A percentile compares a stretch with the other conserved stretches of the same genome.
These are phyloP conservation scores for Steccherinum ochraceum DNA, from an alignment of 768 basidiomycete species.

Conservation along the genomic window DNA sequence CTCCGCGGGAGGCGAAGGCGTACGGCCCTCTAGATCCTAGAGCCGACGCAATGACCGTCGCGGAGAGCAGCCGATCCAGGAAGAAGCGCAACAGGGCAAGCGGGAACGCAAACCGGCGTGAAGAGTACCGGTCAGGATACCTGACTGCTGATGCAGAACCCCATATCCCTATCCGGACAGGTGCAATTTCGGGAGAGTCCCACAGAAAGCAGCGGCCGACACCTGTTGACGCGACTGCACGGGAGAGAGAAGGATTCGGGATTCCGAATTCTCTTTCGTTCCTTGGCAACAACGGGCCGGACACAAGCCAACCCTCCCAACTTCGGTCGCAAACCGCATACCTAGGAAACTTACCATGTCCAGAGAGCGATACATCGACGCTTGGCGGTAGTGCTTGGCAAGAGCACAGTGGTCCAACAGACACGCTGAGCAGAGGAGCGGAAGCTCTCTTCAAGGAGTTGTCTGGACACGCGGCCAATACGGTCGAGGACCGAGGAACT, in stretches of 20 bases:
- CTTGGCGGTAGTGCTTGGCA: slow-evolving; percentile 34
- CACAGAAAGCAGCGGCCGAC: background rate
- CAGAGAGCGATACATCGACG: slow-evolving; percentile 43
- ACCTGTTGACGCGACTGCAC: slow-evolving; percentile 7
- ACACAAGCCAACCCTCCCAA: slow-evolving; percentile 4
- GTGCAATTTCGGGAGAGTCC: background rate
- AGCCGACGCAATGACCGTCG: background rate
- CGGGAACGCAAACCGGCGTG: too few relatives aligned
- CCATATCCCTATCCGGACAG: background rate
- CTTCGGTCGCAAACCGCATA: background rate
- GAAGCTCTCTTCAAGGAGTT: slow-evolving; percentile 41
- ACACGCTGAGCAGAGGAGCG: slow-evolving; percentile 35
- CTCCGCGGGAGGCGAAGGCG: background rate
- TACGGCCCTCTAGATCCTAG: background rate
- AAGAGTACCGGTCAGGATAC: too few relatives aligned
- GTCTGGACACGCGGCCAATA: slow-evolving; percentile 12
- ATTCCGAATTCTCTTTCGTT: slow-evolving; percentile 24
- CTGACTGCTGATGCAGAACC: background rate
- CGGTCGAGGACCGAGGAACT: background rate
- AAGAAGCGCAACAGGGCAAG: background rate
- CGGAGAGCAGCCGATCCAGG: background rate
- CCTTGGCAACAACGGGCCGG: slow-evolving; percentile 8
- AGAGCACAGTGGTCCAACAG: slow-evolving; percentile 18
- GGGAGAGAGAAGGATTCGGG: slow-evolving; percentile 22
- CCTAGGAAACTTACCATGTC: background rate